Evolutionary conservation across 164 flowering plant genomes (phyloP), one percentile per base, ranked within the genome.

Genomic region (Stephania japonica): DNA sequence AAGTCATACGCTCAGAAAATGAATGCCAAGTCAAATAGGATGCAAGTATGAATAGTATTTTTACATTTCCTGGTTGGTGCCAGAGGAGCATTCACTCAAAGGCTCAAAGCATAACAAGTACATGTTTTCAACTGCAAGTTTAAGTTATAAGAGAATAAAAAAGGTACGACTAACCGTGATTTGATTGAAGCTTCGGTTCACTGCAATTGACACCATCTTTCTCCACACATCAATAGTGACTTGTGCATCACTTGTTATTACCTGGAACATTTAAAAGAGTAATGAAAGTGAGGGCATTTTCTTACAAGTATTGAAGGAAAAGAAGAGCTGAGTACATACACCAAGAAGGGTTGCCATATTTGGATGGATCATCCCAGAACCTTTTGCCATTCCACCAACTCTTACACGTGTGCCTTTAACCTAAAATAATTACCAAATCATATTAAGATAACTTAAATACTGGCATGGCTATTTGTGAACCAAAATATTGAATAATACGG

Each of bases 321-420:
- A 27, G 59, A 64, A 42, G 26, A 75, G 49, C 23, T 42, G 70
- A 49, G 27, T 72, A 79, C 94, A 64, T 91, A 95, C 99, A 71
- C 99, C 98, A 82, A 95, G 98, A 92, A 95, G 79, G 75, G 99
- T 95, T 68, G 97, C 99, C 99, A 95, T 95, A 80, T 95, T 93
- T 68, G 99, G 99, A 75, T 95, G 99, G 76, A 95, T 93, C 99
- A 95, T 95, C 42, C 99, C 99, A 76, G 99, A 95, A 72, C 99
- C 99, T 82, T 93, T 95, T 69, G 99, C 99, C 93, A 95, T 93
- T 75, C 99, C 99, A 47, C 99, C 99, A 78, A 95, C 69, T 80
- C 88, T 84, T 68, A 93, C 69, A n/a, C n/a, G 62, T 50, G 84
- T 78, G 26, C 92, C 93, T 80, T 96, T 97, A 76, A 93, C 86